Evolutionary conservation across 2,329 filamentous ascomycete genomes (phyloP).

Genomic region (Dactylellina drechsleri): DNA sequence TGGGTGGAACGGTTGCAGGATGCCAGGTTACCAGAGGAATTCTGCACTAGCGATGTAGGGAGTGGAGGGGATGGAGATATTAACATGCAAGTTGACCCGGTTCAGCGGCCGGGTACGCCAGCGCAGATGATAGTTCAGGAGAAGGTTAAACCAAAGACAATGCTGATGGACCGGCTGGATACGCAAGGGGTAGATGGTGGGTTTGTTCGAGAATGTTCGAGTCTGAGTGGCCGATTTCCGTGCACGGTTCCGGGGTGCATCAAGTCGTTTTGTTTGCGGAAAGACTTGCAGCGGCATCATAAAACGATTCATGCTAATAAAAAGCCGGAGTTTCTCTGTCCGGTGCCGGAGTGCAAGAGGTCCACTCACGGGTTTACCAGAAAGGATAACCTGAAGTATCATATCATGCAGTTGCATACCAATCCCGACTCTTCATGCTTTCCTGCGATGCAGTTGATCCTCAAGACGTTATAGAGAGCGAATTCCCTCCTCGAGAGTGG

Average conservation of each 20-base stretch:
- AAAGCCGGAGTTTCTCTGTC: constrained; percentile 49
- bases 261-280: constrained; percentile 48
- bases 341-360: constrained; percentile 45
- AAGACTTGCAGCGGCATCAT: constrained; percentile 46
- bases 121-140: neutral
- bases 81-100: constrained; percentile 1
- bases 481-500: neutral
- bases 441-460: constrained; percentile 32
- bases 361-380: constrained; percentile 43
- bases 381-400: constrained; percentile 53
- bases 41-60: neutral
- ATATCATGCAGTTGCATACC: constrained; percentile 54
- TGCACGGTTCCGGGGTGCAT: constrained; percentile 25
- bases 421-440: constrained; percentile 40
- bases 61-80: constrained; percentile 1
- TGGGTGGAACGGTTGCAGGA: constrained; percentile 50
- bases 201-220: constrained; percentile 17
- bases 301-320: constrained; percentile 43
- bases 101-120: constrained; percentile 12
- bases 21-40: constrained; percentile 44
- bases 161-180: constrained; percentile 26
- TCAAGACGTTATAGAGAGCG: constrained; percentile 22
- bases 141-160: neutral
- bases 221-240: constrained; percentile 26
- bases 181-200: constrained; percentile 15